A percentile compares a stretch with the other conserved stretches of the same genome.
These are phyloP conservation scores for Grosmannia serpens DNA, from an alignment of 2,329 filamentous ascomycete species.

Conservation along the genomic window DNA sequence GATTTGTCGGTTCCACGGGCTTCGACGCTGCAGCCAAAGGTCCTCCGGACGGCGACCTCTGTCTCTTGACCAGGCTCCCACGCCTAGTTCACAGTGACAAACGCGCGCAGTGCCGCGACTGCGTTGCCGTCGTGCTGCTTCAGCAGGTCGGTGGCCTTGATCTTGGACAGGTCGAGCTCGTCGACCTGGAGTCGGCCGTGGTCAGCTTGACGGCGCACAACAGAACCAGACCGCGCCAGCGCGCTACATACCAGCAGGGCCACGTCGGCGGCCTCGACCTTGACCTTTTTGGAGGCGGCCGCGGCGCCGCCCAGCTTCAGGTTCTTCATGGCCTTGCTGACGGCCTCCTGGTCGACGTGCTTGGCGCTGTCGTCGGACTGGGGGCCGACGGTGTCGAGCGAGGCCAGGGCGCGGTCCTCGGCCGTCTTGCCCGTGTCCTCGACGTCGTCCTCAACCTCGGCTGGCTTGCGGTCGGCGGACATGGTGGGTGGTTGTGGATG, in stretches of 20 bases:
- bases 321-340: slow-evolving; percentile 60
- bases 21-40: no score
- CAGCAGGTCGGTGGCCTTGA: slow-evolving; percentile 63
- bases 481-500: neutral
- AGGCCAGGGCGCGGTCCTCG: slow-evolving; percentile 64
- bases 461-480: slow-evolving; percentile 17
- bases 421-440: slow-evolving; percentile 46
- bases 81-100: slow-evolving; percentile 16
- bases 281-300: slow-evolving; percentile 46
- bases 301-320: slow-evolving; percentile 28
- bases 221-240: no score
- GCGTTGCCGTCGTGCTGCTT: slow-evolving; percentile 60
- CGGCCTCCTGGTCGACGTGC: slow-evolving; percentile 57
- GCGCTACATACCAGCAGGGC: slow-evolving; percentile 45
- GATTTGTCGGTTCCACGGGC: no score
- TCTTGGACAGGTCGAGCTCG: slow-evolving; percentile 59
- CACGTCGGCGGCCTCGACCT: slow-evolving; percentile 64
- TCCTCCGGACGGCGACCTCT: no score
- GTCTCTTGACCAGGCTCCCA: neutral
- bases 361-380: slow-evolving; percentile 35
- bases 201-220: neutral
- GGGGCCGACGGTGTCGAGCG: slow-evolving; percentile 46
- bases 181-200: slow-evolving; percentile 43
- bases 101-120: slow-evolving; percentile 55
- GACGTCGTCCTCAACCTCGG: slow-evolving; percentile 43